Conservation (phyloP, 306 rosid species). For the Leucaena leucocephala region DNA sequence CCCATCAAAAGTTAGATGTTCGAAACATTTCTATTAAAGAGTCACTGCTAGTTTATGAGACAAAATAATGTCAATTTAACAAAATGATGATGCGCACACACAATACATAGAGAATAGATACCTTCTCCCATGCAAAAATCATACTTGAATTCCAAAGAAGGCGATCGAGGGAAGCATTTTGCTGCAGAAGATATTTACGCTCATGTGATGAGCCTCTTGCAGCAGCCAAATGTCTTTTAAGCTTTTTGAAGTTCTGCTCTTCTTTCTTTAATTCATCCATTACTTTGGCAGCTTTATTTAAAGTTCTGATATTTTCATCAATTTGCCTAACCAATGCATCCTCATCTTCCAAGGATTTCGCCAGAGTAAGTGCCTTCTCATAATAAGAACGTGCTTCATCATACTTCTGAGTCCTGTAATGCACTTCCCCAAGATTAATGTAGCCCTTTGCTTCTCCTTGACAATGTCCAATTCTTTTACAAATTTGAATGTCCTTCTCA, state of each 20-base stretch:
- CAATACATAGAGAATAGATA: constrained; percentile 30
- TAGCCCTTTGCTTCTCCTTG: constrained; percentile 97
- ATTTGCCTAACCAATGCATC: constrained; percentile 67
- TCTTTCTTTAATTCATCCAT: constrained; percentile 64
- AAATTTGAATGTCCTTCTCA: constrained; percentile 67
- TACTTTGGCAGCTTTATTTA: constrained; percentile 52
- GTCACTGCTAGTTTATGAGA: constrained; percentile 3
- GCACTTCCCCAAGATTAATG: constrained; percentile 76
- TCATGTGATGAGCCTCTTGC: constrained; percentile 70
- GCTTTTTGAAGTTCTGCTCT: constrained; percentile 78
- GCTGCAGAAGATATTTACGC: constrained; percentile 64
- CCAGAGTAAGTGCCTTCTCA: constrained; percentile 61
- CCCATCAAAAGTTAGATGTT: constrained; percentile 1
- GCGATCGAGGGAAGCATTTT: constrained; percentile 53
- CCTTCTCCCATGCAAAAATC: constrained; percentile 77
- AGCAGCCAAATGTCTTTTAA: constrained; percentile 54
- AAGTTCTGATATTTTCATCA: constrained; percentile 61
- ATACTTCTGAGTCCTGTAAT: constrained; percentile 73
- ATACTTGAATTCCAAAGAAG: constrained; percentile 68
- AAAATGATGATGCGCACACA: constrained; percentile 12
- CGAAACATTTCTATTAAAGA: not conserved
- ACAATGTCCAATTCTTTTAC: constrained; percentile 71
- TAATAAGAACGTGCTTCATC: constrained; percentile 68
- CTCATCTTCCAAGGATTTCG: constrained; percentile 79
- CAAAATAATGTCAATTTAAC: not conserved